These are phyloP conservation scores for Limnomonas spitsbergensis DNA, from an alignment of 139 green algal genomes.

Conservation along the genomic window DNA sequence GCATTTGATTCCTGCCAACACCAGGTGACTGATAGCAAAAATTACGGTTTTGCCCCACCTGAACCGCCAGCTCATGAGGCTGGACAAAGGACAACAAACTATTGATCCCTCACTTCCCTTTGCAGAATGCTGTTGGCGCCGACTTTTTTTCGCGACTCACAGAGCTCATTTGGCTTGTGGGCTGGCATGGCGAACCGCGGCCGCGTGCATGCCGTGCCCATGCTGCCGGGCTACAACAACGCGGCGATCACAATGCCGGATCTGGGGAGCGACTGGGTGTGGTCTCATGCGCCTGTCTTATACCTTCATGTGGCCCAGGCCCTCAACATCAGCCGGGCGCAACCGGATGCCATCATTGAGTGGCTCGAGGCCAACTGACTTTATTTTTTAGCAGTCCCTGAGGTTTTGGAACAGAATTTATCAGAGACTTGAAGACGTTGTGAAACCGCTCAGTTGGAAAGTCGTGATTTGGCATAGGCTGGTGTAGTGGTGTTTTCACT, in stretches of 20 bases:
- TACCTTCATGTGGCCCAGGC: neutral
- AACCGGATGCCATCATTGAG: neutral
- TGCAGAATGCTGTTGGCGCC: neutral
- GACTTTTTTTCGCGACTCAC: neutral
- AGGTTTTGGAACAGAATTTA: no score
- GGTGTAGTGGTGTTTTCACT: no score
- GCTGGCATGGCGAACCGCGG: neutral
- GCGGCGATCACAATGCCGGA: neutral
- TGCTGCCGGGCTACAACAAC: neutral
- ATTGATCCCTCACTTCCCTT: no score
- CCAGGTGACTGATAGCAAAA: no score
- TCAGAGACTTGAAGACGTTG: no score
- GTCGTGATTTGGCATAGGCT: no score
- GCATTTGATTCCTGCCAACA: no score
- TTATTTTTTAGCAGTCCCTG: no score
- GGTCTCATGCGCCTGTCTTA: neutral
- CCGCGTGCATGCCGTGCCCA: neutral
- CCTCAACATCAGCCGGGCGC: neutral
- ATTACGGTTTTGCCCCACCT: no score
- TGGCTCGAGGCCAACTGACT: neutral
- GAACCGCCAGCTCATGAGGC: no score
- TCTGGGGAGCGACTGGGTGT: neutral
- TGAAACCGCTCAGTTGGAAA: no score
- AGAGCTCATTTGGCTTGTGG: constrained; percentile 6
- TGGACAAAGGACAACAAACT: no score